phyloP scores from a whole-genome alignment of 257 asterid species.

The Buddleja alternifolia region DNA sequence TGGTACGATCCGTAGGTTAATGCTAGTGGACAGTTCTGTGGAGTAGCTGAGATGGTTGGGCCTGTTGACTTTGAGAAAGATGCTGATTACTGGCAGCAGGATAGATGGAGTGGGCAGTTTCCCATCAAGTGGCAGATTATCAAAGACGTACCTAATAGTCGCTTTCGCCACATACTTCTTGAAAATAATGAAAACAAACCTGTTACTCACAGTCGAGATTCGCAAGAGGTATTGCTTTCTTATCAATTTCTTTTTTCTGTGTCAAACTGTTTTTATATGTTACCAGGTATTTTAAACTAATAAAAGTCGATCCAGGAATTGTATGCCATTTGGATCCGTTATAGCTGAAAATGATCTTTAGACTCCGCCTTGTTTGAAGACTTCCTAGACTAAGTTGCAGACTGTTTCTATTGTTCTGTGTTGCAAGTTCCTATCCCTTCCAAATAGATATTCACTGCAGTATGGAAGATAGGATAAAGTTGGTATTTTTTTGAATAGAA shows the following conservation, averaged over 20 bases:
- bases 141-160: slow-evolving; percentile 94
- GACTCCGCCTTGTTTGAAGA: background rate
- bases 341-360: background rate
- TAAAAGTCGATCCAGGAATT: background rate
- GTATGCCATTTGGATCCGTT: background rate
- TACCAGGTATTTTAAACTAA: background rate
- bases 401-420: too few species aligned
- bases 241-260: slow-evolving; percentile 18
- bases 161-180: slow-evolving; percentile 88
- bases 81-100: slow-evolving; percentile 99
- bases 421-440: background rate
- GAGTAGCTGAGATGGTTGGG: slow-evolving; percentile 99
- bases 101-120: slow-evolving; percentile 98
- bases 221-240: slow-evolving; percentile 77
- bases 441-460: background rate
- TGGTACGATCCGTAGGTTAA: slow-evolving; percentile 63
- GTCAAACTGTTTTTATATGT: slow-evolving; percentile 23
- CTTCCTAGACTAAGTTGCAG: background rate
- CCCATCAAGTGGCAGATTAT: slow-evolving; percentile 94
- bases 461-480: background rate
- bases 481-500: too few species aligned
- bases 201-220: slow-evolving; percentile 99
- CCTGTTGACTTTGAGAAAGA: slow-evolving; percentile 86
- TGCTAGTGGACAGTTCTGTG: slow-evolving; percentile 99
- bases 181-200: slow-evolving; percentile 99